Conservation (phyloP, 305 asterid species). For the Fraxinus floribunda region DNA sequence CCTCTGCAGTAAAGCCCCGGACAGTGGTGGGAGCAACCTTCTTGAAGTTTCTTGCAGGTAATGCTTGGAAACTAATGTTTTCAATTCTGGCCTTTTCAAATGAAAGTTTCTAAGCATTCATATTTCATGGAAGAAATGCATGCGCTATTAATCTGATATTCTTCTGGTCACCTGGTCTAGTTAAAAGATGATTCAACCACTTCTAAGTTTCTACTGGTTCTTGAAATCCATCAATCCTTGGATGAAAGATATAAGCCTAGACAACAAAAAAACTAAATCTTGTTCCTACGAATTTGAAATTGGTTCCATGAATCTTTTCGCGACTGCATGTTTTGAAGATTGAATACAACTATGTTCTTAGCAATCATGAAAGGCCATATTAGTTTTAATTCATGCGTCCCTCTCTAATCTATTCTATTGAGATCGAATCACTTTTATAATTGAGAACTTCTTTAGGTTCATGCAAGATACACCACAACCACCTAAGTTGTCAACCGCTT, state of each 20-base stretch:
- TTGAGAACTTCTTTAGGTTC: neutral
- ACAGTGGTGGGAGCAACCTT: slow-evolving; percentile 85
- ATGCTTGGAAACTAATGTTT: neutral
- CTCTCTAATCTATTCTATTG: neutral
- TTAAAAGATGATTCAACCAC: neutral
- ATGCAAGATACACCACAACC: neutral
- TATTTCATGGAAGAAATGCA: neutral
- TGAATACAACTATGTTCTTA: neutral
- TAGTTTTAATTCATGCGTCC: neutral
- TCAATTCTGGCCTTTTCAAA: slow-evolving; percentile 5
- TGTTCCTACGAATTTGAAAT: neutral
- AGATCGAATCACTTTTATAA: neutral
- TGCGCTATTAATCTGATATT: slow-evolving; percentile 6
- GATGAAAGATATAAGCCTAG: neutral
- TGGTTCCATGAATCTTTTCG: neutral
- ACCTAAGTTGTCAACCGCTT: neutral
- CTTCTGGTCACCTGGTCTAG: neutral
- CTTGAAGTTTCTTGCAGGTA: slow-evolving; percentile 93
- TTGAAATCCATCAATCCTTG: neutral
- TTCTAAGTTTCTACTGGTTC: neutral
- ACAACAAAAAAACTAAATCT: neutral
- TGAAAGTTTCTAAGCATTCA: neutral
- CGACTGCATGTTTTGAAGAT: neutral
- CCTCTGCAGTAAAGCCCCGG: slow-evolving; percentile 85
- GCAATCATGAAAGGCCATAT: neutral